Evolutionary conservation across 2,329 filamentous ascomycete genomes (phyloP).

Genomic region (Fusarium luffae): DNA sequence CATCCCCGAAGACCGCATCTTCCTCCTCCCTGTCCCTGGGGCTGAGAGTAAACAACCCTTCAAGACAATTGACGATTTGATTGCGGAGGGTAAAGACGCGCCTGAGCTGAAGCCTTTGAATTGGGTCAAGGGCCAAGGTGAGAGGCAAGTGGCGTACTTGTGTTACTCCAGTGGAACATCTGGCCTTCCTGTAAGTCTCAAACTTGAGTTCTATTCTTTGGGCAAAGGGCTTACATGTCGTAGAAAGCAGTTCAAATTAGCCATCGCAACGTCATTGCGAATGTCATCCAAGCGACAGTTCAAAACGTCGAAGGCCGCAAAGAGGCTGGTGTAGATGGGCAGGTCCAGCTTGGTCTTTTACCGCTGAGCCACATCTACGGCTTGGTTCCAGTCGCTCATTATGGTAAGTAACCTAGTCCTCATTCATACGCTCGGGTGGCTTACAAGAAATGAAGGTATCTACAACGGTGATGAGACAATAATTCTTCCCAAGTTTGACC

Average conservation of each 20-base stretch:
- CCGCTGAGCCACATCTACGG: constrained; percentile 87
- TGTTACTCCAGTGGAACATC: constrained; percentile 86
- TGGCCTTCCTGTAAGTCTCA: constrained; percentile 71
- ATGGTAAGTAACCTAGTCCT: constrained; percentile 1
- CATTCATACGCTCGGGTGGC: constrained; percentile 51
- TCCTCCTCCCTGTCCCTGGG: constrained; percentile 75
- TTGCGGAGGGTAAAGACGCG: constrained; percentile 67
- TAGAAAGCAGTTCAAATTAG: constrained; percentile 88
- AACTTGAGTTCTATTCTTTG: background rate
- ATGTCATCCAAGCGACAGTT: constrained; percentile 70
- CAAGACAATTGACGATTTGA: constrained; percentile 74
- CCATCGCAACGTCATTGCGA: constrained; percentile 82
- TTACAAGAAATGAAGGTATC: constrained; percentile 53
- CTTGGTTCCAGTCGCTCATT: constrained; percentile 73
- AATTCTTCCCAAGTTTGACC: constrained; percentile 80
- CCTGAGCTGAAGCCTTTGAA: constrained; percentile 65
- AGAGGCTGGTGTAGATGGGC: constrained; percentile 50
- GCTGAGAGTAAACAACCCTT: constrained; percentile 62
- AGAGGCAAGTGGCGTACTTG: constrained; percentile 76
- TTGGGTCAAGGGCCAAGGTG: constrained; percentile 73
- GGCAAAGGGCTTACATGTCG: constrained; percentile 4
- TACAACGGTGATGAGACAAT: constrained; percentile 80
- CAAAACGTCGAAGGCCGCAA: constrained; percentile 56
- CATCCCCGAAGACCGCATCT: constrained; percentile 72
- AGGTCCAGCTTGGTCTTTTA: constrained; percentile 72